phyloP scores from a whole-genome alignment of 2,329 filamentous ascomycete genomes.

The Botrytis fabae region DNA sequence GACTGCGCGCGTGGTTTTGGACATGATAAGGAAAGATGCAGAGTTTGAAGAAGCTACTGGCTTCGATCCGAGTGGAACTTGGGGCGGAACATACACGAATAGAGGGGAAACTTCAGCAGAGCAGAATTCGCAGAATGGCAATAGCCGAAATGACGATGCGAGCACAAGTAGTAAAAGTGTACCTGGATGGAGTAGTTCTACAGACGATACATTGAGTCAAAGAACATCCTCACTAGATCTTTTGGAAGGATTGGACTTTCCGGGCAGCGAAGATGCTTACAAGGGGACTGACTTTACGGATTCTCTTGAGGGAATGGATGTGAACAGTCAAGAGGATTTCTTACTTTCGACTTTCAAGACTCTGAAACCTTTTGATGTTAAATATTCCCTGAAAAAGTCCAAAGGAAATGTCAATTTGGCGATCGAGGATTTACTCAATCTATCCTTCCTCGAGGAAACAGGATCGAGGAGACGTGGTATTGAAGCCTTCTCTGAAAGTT shows the following conservation, averaged over 20 bases:
- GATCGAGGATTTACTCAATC: constrained; percentile 78
- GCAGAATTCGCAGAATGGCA: constrained; percentile 25
- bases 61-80: constrained; percentile 76
- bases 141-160: constrained; percentile 23
- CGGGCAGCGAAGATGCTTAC: constrained; percentile 48
- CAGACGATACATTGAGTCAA: constrained; percentile 37
- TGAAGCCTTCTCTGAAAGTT: constrained; percentile 70
- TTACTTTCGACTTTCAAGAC: constrained; percentile 72
- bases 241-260: constrained; percentile 33
- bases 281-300: constrained; percentile 39
- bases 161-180: constrained; percentile 34
- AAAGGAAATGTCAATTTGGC: constrained; percentile 66
- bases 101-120: constrained; percentile 8
- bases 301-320: constrained; percentile 47
- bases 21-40: constrained; percentile 65
- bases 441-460: constrained; percentile 72
- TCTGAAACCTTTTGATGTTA: constrained; percentile 65
- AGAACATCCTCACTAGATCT: constrained; percentile 31
- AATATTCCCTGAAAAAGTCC: constrained; percentile 65
- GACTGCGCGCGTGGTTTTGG: constrained; percentile 59
- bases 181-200: constrained; percentile 35
- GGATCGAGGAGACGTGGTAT: constrained; percentile 68
- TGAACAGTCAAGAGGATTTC: constrained; percentile 61
- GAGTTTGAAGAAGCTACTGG: constrained; percentile 67
- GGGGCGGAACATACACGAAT: constrained; percentile 43